Evolutionary conservation across 2,329 filamentous ascomycete species (phyloP), one percentile per base, ranked within the genome.

Genomic region (Pezicula neosporulosa): DNA sequence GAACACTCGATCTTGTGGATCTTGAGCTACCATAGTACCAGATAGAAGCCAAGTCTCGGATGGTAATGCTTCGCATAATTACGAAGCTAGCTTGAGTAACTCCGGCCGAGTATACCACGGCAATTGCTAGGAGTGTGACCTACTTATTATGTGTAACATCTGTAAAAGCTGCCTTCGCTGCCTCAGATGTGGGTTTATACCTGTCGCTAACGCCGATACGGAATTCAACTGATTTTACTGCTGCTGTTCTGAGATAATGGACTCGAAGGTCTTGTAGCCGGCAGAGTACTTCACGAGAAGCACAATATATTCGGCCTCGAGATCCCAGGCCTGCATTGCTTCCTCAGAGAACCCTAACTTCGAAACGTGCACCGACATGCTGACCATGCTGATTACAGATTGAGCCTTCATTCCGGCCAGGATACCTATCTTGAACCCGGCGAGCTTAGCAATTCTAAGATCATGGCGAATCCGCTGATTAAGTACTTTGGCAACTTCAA

Each of bases 311-410:
- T 75, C 68, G 0, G 75, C 69, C 13, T 79, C 69, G 10, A 96
- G 66, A 53, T 86, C 78, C 91, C 91, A 96, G 1, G 90, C 88
- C 61, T 86, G 77, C 68, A 90, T 80, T 0, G 83, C 85, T 62
- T 92, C 88, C 36, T 86, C 77, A 0, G 89, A 86, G 12, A 96
- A 80, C 0, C 80, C 83, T 1, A 96, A 78, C 59, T 87, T 87
- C 4, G 77, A 73, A 28, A 89, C 80, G 4, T 82, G 83, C 28
- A 88, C 79, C 0, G 90, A 90, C 2, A 94, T 68, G 4, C 82
- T 83, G 16, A 94, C 67, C 3, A 78, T 72, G 52, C 71, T 76
- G 10, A 71, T 70, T 1, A 72, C 64, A 21, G 76, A 66, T 1
- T 59, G 48, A 3, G 65, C 58, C 27, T 63, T 64, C 16, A 83